Conservation (phyloP, 495 filamentous ascomycete species). For the Friedmanniomyces simplex region DNA sequence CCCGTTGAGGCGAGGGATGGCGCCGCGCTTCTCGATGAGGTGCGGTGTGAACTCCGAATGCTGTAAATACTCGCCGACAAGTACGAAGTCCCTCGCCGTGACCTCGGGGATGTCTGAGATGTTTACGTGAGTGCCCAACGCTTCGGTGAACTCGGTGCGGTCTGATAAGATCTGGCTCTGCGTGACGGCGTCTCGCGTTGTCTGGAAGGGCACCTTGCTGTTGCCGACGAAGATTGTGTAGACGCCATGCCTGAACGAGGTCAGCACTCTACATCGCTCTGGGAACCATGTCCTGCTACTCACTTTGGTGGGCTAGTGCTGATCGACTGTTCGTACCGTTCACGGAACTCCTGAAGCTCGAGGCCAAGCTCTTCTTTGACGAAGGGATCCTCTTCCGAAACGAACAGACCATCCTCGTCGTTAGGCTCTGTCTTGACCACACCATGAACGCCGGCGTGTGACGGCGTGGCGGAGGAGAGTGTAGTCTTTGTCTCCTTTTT, state of each 20-base stretch:
- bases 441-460: not conserved
- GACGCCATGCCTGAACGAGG: not conserved
- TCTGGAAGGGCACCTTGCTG: not conserved
- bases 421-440: not conserved
- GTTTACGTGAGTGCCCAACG: not conserved
- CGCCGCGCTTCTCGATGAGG: not conserved
- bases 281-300: not conserved
- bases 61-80: not conserved
- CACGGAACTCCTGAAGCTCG: not conserved
- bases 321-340: not conserved
- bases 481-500: not conserved
- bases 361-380: not conserved
- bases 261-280: not conserved
- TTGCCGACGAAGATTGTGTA: slow-evolving; percentile 7
- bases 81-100: not conserved
- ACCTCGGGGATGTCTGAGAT: slow-evolving; percentile 1
- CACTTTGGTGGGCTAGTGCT: not conserved
- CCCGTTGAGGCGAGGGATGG: not conserved
- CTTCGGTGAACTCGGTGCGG: not conserved
- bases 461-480: too few relatives aligned
- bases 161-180: not conserved
- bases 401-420: not conserved
- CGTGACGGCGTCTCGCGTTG: not conserved
- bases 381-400: not conserved
- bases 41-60: not conserved